Evolutionary conservation across 2,329 filamentous ascomycete genomes (phyloP).

Genomic region (Xylariales sp.): DNA sequence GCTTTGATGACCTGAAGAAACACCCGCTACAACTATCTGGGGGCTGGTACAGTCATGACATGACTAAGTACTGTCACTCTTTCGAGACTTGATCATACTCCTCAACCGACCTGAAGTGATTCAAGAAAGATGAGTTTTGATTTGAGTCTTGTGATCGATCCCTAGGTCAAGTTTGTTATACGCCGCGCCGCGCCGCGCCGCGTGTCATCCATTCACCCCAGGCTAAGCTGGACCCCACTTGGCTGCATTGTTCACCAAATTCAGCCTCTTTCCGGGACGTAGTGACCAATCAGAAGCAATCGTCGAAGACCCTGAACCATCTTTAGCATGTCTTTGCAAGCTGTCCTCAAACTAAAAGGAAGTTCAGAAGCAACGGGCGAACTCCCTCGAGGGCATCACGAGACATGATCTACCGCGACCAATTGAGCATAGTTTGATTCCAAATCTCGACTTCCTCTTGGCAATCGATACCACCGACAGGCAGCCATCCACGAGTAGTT

Average conservation of each 20-base stretch:
- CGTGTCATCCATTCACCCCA: too few species aligned
- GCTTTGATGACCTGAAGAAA: too few species aligned
- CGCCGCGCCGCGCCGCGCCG: too few species aligned
- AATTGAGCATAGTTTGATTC: conserved; percentile 7
- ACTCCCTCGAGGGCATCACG: background rate
- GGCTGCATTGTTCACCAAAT: background rate
- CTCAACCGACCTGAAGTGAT: too few species aligned
- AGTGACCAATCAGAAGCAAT: conserved; percentile 7
- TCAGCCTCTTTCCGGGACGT: conserved; percentile 3
- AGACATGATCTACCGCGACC: too few species aligned
- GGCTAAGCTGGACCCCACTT: background rate
- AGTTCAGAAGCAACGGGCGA: background rate
- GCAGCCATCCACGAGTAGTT: conserved; percentile 1
- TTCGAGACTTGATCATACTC: too few species aligned
- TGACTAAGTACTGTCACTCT: too few species aligned
- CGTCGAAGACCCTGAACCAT: conserved; percentile 4
- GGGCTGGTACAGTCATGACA: too few species aligned
- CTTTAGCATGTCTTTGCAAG: conserved; percentile 22
- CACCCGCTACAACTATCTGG: too few species aligned
- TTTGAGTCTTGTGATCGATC: background rate
- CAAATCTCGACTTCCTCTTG: conserved; percentile 2
- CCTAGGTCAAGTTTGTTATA: background rate
- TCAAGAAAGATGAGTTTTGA: too few species aligned
- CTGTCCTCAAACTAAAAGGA: conserved; percentile 18
- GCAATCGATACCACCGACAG: background rate